phyloP scores from a whole-genome alignment of 2,329 filamentous ascomycete species.

The Paracoccidioides lutzii region DNA sequence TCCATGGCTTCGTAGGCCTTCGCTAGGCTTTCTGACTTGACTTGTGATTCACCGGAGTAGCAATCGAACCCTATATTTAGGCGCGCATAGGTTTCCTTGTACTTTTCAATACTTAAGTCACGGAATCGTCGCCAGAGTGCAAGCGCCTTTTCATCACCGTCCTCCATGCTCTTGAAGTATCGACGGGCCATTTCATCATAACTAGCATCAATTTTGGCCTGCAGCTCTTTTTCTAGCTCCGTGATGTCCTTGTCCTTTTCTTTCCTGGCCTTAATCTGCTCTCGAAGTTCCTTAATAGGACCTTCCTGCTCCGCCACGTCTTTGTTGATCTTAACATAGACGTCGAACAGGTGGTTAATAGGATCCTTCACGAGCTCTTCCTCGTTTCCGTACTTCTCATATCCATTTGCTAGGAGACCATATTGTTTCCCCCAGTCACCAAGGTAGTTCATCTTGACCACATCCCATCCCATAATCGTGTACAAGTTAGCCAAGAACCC shows the following conservation, averaged over 20 bases:
- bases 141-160: constrained; percentile 46
- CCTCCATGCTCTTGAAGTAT: constrained; percentile 57
- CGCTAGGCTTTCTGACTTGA: constrained; percentile 50
- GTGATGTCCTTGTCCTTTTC: constrained; percentile 37
- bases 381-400: constrained; percentile 48
- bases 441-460: constrained; percentile 53
- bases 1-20: constrained; percentile 46
- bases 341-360: constrained; percentile 52
- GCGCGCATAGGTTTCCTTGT: constrained; percentile 50
- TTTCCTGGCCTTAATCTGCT: constrained; percentile 36
- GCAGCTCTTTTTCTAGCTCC: constrained; percentile 37
- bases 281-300: constrained; percentile 42
- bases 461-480: constrained; percentile 48
- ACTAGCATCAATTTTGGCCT: constrained; percentile 37
- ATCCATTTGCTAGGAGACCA: constrained; percentile 50
- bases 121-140: constrained; percentile 52
- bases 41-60: constrained; percentile 57
- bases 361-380: constrained; percentile 47
- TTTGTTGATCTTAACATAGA: constrained; percentile 52
- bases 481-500: constrained; percentile 52
- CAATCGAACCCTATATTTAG: constrained; percentile 54
- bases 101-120: constrained; percentile 51
- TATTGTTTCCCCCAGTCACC: constrained; percentile 60
- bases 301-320: constrained; percentile 45
- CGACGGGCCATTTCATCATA: constrained; percentile 49